These are phyloP conservation scores for Rosa chinensis DNA, from an alignment of 306 rosid genomes.

Conservation along the genomic window DNA sequence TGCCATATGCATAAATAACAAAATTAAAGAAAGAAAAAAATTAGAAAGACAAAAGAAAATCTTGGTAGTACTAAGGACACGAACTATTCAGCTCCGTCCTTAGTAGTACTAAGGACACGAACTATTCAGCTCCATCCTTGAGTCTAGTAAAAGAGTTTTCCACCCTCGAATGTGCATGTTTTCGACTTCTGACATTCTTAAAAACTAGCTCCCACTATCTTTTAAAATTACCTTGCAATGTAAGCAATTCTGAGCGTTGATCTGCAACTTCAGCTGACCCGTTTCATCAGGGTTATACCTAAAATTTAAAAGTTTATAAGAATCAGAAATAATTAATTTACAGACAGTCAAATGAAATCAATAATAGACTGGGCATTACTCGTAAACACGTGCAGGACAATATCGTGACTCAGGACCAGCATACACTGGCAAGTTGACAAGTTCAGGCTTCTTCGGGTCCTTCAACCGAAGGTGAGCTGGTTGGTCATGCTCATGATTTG, in stretches of 20 bases:
- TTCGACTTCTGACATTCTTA: background rate
- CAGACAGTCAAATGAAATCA: slow-evolving; percentile 14
- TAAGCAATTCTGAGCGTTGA: slow-evolving; percentile 91
- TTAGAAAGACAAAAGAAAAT: background rate
- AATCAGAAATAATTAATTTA: slow-evolving; percentile 15
- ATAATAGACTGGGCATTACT: slow-evolving; percentile 47
- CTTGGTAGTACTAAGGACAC: background rate
- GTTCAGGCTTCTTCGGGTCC: slow-evolving; percentile 76
- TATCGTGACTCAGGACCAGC: slow-evolving; percentile 86
- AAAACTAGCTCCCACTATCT: background rate
- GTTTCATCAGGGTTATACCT: slow-evolving; percentile 70
- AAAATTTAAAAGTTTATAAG: slow-evolving; percentile 23
- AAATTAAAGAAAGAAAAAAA: background rate
- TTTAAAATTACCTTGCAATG: slow-evolving; percentile 82
- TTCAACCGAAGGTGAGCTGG: slow-evolving; percentile 83
- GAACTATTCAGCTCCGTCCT: background rate
- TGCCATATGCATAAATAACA: background rate
- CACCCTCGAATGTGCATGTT: background rate
- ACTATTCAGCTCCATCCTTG: too few relatives aligned
- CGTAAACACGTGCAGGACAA: slow-evolving; percentile 94
- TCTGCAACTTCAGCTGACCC: slow-evolving; percentile 67
- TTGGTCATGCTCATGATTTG: slow-evolving; percentile 97
- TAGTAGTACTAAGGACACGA: too few relatives aligned
- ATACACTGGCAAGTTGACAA: slow-evolving; percentile 66
- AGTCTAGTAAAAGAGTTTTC: background rate